phyloP scores from a whole-genome alignment of 2,329 filamentous ascomycete species.

The Cordyceps cicadae region DNA sequence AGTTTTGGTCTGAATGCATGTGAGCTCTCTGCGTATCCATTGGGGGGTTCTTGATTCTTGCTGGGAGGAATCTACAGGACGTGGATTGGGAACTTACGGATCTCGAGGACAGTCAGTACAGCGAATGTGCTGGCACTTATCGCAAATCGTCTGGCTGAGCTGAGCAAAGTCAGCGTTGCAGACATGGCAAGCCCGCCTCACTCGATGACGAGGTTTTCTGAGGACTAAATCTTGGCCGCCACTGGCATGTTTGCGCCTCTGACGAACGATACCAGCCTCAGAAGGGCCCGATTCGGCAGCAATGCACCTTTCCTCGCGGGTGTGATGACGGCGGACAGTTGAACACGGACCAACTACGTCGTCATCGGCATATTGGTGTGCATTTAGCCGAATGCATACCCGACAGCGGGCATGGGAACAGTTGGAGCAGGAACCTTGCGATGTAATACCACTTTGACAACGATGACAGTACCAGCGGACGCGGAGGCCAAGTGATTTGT shows the following conservation, averaged over 20 bases:
- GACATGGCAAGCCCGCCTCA: conserved; percentile 68
- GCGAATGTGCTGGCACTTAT: conserved; percentile 60
- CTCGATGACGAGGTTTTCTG: conserved; percentile 62
- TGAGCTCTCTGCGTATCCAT: conserved; percentile 5
- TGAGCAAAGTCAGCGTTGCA: conserved; percentile 57
- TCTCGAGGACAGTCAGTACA: conserved; percentile 76
- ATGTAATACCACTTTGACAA: conserved; percentile 66
- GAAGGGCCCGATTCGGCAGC: conserved; percentile 40
- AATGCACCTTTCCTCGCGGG: conserved; percentile 48
- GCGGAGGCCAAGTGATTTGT: conserved; percentile 71
- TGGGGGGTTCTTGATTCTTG: not conserved
- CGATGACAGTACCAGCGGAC: conserved; percentile 73
- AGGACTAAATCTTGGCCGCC: conserved; percentile 64
- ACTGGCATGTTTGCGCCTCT: conserved; percentile 55
- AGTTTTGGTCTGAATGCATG: conserved; percentile 47
- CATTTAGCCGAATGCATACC: conserved; percentile 68
- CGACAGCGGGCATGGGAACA: conserved; percentile 78
- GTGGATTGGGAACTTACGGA: conserved; percentile 50
- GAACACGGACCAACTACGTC: conserved; percentile 37
- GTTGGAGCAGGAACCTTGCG: conserved; percentile 62
- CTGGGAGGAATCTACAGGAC: not conserved
- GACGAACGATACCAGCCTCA: conserved; percentile 45
- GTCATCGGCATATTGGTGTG: conserved; percentile 52
- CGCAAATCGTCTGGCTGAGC: conserved; percentile 51
- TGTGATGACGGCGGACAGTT: conserved; percentile 33